Conservation (phyloP, 345 rosid genomes). For the Microcos paniculata region DNA sequence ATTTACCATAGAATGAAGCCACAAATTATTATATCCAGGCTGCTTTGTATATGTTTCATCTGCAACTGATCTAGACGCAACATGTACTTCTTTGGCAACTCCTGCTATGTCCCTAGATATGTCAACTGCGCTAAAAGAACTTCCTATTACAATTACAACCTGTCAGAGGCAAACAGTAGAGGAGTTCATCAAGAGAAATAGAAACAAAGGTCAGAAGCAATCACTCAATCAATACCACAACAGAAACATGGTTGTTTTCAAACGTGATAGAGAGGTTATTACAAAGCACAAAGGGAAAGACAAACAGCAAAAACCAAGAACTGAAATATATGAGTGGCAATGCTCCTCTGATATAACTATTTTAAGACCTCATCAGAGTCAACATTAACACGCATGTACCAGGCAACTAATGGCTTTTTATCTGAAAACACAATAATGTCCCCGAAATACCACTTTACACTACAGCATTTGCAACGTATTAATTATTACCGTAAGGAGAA, state of each 20-base stretch:
- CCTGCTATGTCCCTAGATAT: constrained; percentile 64
- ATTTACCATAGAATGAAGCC: constrained; percentile 84
- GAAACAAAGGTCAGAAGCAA: constrained; percentile 2
- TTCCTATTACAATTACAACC: constrained; percentile 79
- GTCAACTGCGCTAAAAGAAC: constrained; percentile 61
- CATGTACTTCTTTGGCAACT: constrained; percentile 79
- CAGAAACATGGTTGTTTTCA: neutral
- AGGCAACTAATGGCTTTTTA: neutral
- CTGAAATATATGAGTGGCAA: too few relatives aligned
- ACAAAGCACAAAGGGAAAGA: neutral
- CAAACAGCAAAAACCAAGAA: neutral
- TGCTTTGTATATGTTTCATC: constrained; percentile 39
- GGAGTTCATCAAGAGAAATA: neutral
- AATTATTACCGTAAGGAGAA: constrained; percentile 4
- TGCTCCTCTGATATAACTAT: too few relatives aligned
- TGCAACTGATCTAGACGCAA: constrained; percentile 53
- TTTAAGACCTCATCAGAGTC: too few relatives aligned
- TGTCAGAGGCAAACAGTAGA: constrained; percentile 16
- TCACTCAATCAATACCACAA: neutral
- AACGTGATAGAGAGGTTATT: neutral
- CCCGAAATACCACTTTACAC: neutral
- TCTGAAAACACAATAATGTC: neutral
- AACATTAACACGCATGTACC: neutral
- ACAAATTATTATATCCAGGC: constrained; percentile 47
- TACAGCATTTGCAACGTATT: neutral